Evolutionary conservation across 805 yeast species (phyloP), one percentile per base, ranked within the genome.

Genomic region (Candida insectalens): DNA sequence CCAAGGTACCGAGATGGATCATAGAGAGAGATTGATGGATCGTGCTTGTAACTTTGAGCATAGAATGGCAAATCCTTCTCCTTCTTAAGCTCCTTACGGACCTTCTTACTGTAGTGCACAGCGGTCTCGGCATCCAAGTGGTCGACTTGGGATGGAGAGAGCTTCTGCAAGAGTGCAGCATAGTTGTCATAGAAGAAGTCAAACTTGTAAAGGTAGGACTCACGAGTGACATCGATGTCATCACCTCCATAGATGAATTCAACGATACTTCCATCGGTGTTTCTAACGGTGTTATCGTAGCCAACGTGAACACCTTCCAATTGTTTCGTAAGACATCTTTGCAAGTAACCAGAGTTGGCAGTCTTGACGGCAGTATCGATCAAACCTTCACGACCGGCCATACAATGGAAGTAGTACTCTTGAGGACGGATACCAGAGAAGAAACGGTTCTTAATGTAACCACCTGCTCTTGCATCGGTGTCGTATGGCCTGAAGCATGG

Each of bases 301-400:
- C 85, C 74, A 25, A 85, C 80, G 48, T 83, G 94, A 19, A 92
- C 94, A 67, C 98, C 98, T 61, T 92, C 99, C 43, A 92, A 69
- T 64, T 92, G 98, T 62, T 92, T 92, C 39, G 95, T 92, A 62
- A 92, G 72, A 74, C 99, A 94, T 65, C 99, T 79, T 65, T 92
- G 99, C 59, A 92, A 71, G 63, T 92, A 92, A 55, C 99, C 99
- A 39, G 97, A 88, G 63, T 96, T 79, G 15, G 96, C 84, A 7
- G 99, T 92, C 64, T 92, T 92, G 44, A 92, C 99, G 33, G 99
- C 98, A 39, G 99, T 92, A 71, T 92, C 99, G 65, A 92, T 92
- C 53, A 92, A 74, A 66, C 99, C 99, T 69, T 92, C 99, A 69
- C 99, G 82, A 63, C 99, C 99, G 36, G 99, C 98, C 98, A 92